phyloP scores from a whole-genome alignment of 2,329 filamentous ascomycete genomes.

The Diaporthe sp. region DNA sequence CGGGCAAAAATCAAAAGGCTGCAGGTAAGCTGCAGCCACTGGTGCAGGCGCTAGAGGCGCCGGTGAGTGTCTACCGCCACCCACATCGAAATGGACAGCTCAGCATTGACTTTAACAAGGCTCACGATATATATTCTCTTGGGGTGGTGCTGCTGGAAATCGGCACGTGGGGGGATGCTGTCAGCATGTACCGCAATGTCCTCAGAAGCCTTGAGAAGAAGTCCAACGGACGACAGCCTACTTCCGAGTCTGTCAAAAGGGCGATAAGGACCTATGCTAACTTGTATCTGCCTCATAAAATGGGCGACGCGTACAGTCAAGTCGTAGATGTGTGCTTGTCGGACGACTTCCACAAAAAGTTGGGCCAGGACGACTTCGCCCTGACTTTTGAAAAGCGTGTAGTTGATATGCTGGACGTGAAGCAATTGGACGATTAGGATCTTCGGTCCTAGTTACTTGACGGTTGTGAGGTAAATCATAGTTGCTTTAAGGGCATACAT shows the following conservation, averaged over 20 bases:
- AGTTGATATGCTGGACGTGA: neutral
- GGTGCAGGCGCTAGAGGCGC: too few species aligned
- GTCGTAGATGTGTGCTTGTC: neutral
- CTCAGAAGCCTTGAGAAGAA: neutral
- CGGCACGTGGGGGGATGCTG: neutral
- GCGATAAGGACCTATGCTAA: neutral
- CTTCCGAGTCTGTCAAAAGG: neutral
- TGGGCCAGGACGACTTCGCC: conserved; percentile 1
- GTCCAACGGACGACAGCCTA: neutral
- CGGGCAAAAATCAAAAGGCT: too few species aligned
- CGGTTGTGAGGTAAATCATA: too few species aligned
- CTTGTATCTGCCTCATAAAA: neutral
- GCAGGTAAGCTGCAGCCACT: too few species aligned
- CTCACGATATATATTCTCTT: neutral
- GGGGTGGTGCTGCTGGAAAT: neutral
- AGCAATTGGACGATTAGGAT: neutral
- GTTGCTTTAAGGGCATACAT: too few species aligned
- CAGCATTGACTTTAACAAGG: neutral
- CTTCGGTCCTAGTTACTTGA: too few species aligned
- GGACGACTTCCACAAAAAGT: neutral
- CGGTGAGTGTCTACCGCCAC: neutral
- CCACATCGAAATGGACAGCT: neutral
- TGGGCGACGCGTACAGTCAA: neutral
- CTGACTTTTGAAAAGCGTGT: neutral
- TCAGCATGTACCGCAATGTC: neutral